Evolutionary conservation across 176 grass and related monocot genomes (phyloP).

Genomic region (Melocanna baccifera): DNA sequence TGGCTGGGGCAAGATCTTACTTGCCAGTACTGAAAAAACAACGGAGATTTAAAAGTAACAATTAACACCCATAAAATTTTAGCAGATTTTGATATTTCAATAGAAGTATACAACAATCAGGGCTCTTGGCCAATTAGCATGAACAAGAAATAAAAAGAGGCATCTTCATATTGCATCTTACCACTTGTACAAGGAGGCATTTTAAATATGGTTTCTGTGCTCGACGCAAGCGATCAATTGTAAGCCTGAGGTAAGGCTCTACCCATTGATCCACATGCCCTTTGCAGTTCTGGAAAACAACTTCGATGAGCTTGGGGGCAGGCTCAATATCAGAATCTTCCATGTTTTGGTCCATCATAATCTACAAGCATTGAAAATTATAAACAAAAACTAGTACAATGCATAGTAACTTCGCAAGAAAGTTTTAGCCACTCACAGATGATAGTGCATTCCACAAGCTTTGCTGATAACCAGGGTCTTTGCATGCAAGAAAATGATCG

Average conservation of each 20-base stretch:
- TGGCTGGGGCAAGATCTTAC: not conserved
- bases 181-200: constrained; percentile 87
- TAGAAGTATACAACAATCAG: not conserved
- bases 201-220: constrained; percentile 70
- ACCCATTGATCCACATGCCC: constrained; percentile 82
- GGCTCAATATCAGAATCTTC: constrained; percentile 85
- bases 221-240: constrained; percentile 60
- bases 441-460: constrained; percentile 78
- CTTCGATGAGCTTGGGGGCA: constrained; percentile 87
- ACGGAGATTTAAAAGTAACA: not conserved
- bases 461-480: constrained; percentile 87
- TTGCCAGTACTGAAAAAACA: not conserved
- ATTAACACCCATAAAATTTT: not conserved
- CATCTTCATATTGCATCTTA: constrained; percentile 22
- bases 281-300: constrained; percentile 92
- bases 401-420: not conserved
- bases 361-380: constrained; percentile 37
- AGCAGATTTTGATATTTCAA: not conserved
- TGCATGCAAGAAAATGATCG: constrained; percentile 71
- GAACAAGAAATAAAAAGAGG: not conserved
- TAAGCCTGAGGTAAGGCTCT: constrained; percentile 66
- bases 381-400: constrained; percentile 14
- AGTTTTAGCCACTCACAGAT: constrained; percentile 42
- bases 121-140: not conserved
- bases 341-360: constrained; percentile 78